Percentiles rank a stretch among this genome's conserved stretches.
Evolutionary conservation across 148 eudicot species (phyloP).

Genomic region (Vaccinium myrtillus): DNA sequence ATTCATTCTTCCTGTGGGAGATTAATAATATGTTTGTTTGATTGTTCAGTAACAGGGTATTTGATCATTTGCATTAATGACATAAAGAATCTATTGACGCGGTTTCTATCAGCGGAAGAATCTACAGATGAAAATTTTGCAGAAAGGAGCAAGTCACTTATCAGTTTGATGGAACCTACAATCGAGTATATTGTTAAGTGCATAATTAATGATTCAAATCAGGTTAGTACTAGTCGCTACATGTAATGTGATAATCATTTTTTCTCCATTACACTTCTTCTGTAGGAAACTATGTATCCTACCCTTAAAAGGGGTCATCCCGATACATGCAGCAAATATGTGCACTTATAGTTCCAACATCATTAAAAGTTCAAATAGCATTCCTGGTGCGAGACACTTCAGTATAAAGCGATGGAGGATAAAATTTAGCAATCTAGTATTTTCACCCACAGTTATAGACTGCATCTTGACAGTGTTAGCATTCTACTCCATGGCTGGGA

Average conservation of each 20-base stretch:
- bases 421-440: background rate
- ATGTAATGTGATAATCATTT: slow-evolving; percentile 4
- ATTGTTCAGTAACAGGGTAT: slow-evolving; percentile 42
- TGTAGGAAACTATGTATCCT: slow-evolving; percentile 2
- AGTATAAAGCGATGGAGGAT: background rate
- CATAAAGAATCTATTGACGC: slow-evolving; percentile 38
- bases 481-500: background rate
- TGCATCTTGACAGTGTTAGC: background rate
- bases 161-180: slow-evolving; percentile 66
- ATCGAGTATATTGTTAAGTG: slow-evolving; percentile 58
- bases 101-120: slow-evolving; percentile 38
- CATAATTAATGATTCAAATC: slow-evolving; percentile 43
- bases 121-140: slow-evolving; percentile 17
- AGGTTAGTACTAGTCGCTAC: slow-evolving; percentile 35
- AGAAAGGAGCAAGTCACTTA: slow-evolving; percentile 34
- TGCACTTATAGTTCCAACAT: background rate
- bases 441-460: background rate
- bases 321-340: slow-evolving; percentile 9
- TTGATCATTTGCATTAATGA: slow-evolving; percentile 55
- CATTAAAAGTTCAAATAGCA: background rate
- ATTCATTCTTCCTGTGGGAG: slow-evolving; percentile 1
- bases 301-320: background rate
- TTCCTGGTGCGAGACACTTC: background rate
- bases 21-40: background rate
- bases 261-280: background rate